A percentile compares a stretch with the other conserved stretches of the same genome.
phyloP scores from a whole-genome alignment of 2,329 filamentous ascomycete species.

The Neopestalotiopsis rosae region DNA sequence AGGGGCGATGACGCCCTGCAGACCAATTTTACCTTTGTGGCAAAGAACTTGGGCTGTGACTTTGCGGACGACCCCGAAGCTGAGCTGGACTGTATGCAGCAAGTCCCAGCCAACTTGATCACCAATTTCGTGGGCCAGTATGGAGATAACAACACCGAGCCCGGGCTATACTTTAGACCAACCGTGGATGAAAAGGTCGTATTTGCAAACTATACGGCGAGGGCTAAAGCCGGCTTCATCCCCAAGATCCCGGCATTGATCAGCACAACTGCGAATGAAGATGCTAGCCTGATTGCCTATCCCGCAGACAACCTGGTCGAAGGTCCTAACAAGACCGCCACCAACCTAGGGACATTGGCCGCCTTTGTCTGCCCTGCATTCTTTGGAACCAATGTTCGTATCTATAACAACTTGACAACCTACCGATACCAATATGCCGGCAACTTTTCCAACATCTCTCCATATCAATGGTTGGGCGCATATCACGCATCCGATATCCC shows the following conservation, averaged over 20 bases:
- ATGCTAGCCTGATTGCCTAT: slow-evolving; percentile 31
- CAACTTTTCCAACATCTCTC: slow-evolving; percentile 45
- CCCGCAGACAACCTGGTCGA: slow-evolving; percentile 20
- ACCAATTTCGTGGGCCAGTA: slow-evolving; percentile 32
- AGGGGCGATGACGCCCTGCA: slow-evolving; percentile 32
- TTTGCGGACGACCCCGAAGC: slow-evolving; percentile 34
- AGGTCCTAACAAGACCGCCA: slow-evolving; percentile 10
- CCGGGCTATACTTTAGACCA: slow-evolving; percentile 37
- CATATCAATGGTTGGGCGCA: slow-evolving; percentile 44
- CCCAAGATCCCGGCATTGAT: slow-evolving; percentile 34
- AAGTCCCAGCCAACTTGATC: slow-evolving; percentile 38
- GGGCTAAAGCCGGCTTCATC: slow-evolving; percentile 31
- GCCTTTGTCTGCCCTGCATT: slow-evolving; percentile 30
- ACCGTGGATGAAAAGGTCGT: slow-evolving; percentile 36
- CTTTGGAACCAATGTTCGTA: slow-evolving; percentile 23
- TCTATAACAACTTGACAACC: slow-evolving; percentile 35
- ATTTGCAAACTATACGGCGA: slow-evolving; percentile 39
- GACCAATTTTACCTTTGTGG: slow-evolving; percentile 45
- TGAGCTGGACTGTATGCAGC: slow-evolving; percentile 44
- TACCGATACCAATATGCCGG: slow-evolving; percentile 48
- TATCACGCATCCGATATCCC: slow-evolving; percentile 32
- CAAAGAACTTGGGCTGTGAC: slow-evolving; percentile 41
- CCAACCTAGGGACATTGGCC: slow-evolving; percentile 20
- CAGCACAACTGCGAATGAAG: slow-evolving; percentile 31
- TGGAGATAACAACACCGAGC: slow-evolving; percentile 28